Base-by-base conservation (phyloP, 2,329 filamentous ascomycete species). In the Sclerotinia minor region DNA sequence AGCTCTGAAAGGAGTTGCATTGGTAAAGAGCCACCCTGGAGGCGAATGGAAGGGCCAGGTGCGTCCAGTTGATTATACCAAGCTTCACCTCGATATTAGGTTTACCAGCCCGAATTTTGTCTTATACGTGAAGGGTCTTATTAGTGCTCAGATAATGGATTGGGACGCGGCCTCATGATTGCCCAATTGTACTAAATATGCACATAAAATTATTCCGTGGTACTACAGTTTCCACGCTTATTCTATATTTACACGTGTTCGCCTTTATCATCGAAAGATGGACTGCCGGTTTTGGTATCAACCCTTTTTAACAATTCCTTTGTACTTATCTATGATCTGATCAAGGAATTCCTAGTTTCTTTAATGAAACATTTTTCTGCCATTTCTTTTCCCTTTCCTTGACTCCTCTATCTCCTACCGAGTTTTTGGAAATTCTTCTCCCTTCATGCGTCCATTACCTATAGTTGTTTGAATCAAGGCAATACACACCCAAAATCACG, bases 231-330 rank as follows among this genome's bases (percentile, higher is more conserved):
- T 29, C 2, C 26, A 35, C 24, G 15, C n/a, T 26, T 38, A 50
- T 61, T 38, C 29, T 50, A 29, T 38, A 32, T 26, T 38, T 50
- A 9, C 8, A 21, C 15, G 21, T 38, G 21, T 21, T 19, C 17
- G 26, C 15, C 59, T 50, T 61, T 61, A n/a, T 61, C 5, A 61
- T 6, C 3, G 32, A 5, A 11, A 38, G 17, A 4, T 7, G 3
- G 32, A 38, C 29, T 50, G 45, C 59, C 45, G 45, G 45, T 50
- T 61, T 50, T 50, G 59, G 59, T 24, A 61, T 49, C 8, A 6
- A 24, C 24, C 9, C 8, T 35, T 38, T 50, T 2, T 15, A 61
- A 61, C 59, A 61, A 61, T 61, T 61, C 59, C 45, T 61, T 61
- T 61, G 59, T 50, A 61, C 29, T 26, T 19, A n/a, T 38, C 5